Base-by-base conservation (phyloP, 768 basidiomycete genomes). In the Boletus subcaerulescens region DNA sequence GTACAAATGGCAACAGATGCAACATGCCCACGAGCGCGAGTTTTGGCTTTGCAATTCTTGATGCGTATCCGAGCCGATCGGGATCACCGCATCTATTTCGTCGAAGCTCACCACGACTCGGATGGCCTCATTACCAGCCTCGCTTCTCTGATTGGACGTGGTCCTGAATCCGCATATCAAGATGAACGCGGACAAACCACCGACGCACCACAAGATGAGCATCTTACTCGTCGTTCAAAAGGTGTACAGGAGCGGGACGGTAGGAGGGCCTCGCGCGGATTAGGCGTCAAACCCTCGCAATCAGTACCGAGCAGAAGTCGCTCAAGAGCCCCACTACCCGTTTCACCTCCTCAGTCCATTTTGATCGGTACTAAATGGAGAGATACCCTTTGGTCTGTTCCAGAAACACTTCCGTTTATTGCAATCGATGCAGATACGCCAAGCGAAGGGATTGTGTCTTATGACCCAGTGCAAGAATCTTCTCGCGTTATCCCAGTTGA, bases 41-140 rank as follows among this genome's bases (percentile, higher is more conserved):
- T 98, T 17, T 75, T 83, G 13, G 78, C 87, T 5, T 74, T 98
- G 18, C 91, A 93, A 65, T 97, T 96, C 76, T 68, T 97, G 59
- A 84, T 94, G 76, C 84, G 92, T 14, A 75, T 98, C 18, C 80
- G 96, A 52, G 93, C 90, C 1, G 95, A 97, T 66, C 84, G 91
- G 1, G 89, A 94, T 60, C 96, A 99, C 65, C 79, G 87, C 12
- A 64, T 98, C 39, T 97, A 86, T 68, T 86, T 87, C 52, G 77
- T 81, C 18, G 73, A 78, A 42, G 71, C 70, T 15, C 74, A 72
- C 18, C 77, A 78, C 58, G 87, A 89, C 58, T 72, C 76, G 2
- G 78, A 87, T 48, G 81, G 82, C 8, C 77, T 86, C 41, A 77
- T 84, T 29, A 61, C 69, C 5, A 76, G 77, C 42, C 81, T 93